Evolutionary conservation across 495 filamentous ascomycete species (phyloP).

Genomic region (Talaromyces stipitatus): DNA sequence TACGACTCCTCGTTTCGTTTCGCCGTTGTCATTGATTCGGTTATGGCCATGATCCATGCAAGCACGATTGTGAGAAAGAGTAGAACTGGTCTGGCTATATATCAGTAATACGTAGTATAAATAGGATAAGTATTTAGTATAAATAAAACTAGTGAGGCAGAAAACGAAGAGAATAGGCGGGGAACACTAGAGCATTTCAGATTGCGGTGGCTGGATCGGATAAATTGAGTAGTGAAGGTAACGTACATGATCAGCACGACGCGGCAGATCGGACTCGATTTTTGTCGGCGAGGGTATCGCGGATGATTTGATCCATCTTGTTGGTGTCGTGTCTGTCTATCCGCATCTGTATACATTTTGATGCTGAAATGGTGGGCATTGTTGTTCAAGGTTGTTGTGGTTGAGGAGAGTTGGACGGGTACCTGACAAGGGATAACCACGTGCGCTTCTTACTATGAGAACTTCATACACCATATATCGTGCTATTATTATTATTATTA

Average conservation of each 20-base stretch:
- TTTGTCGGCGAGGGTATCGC: neutral
- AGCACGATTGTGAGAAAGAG: neutral
- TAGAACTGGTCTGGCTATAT: neutral
- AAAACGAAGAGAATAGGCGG: neutral
- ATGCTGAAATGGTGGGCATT: neutral
- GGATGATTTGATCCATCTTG: neutral
- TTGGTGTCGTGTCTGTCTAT: neutral
- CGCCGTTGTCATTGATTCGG: neutral
- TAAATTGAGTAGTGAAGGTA: neutral
- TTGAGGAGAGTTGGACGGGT: neutral
- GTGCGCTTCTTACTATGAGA: no score
- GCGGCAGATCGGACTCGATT: neutral
- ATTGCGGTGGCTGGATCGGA: neutral
- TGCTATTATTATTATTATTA: neutral
- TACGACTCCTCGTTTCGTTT: slow-evolving; percentile 4
- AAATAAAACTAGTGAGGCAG: neutral
- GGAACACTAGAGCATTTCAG: neutral
- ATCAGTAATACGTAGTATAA: neutral
- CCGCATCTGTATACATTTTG: neutral
- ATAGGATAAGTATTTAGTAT: neutral
- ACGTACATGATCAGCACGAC: slow-evolving; percentile 3
- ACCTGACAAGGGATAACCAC: neutral
- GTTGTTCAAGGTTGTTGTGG: no score
- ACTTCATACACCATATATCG: neutral
- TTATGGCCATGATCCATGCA: slow-evolving; percentile 2